A percentile compares a stretch with the other conserved stretches of the same genome.
phyloP scores from a whole-genome alignment of 2,329 filamentous ascomycete genomes.

The Celoporthe dispersa region DNA sequence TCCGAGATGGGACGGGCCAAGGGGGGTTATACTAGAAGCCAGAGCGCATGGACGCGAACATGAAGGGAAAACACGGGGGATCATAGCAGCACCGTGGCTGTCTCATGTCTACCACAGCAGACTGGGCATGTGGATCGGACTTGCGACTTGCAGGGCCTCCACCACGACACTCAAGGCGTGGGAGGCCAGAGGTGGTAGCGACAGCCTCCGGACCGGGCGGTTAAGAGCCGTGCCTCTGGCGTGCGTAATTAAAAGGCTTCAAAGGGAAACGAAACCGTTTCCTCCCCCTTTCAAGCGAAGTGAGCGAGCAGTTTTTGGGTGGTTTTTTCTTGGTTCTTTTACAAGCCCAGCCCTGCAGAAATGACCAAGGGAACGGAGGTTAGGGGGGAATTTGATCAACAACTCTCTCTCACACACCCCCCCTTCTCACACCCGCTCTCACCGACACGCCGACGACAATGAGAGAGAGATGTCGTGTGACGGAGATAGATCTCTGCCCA shows the following conservation, averaged over 20 bases:
- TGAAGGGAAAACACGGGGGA: conserved; percentile 11
- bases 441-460: conserved; percentile 10
- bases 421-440: no score
- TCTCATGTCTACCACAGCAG: neutral
- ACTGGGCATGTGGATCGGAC: conserved; percentile 17
- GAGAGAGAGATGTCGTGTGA: neutral
- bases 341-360: conserved; percentile 5
- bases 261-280: conserved; percentile 1
- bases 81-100: neutral
- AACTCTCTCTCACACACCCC: no score
- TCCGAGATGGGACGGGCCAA: conserved; percentile 23
- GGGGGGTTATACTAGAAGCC: conserved; percentile 13
- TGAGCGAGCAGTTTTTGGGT: neutral
- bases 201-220: conserved; percentile 21
- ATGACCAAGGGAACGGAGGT: neutral
- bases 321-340: no score
- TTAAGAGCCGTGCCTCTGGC: conserved; percentile 24
- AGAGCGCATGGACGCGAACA: neutral
- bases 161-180: conserved; percentile 2
- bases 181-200: conserved; percentile 16
- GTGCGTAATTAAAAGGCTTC: conserved; percentile 20
- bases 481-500: neutral
- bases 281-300: conserved; percentile 3
- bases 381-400: neutral
- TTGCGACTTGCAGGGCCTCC: conserved; percentile 24